Conservation (phyloP, 1,139 yeast genomes). For the Candida anutae region DNA sequence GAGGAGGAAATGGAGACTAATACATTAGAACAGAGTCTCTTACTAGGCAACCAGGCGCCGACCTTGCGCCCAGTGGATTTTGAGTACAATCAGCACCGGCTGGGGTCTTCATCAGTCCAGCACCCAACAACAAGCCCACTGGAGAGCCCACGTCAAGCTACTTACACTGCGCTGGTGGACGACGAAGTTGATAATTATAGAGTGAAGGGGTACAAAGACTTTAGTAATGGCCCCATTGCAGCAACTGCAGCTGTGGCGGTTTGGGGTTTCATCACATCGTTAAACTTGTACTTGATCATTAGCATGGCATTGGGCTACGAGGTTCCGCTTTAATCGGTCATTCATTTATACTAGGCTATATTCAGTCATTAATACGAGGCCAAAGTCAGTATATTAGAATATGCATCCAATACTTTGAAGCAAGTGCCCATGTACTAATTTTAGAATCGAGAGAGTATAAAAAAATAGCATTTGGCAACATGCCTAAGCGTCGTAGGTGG, state of each 20-base stretch:
- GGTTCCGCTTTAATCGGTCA: constrained; percentile 27
- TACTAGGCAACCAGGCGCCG: not conserved
- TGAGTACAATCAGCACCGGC: not conserved
- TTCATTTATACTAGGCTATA: no score
- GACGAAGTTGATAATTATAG: constrained; percentile 10
- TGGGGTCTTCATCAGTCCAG: not conserved
- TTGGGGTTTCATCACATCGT: constrained; percentile 46
- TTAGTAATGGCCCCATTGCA: constrained; percentile 45
- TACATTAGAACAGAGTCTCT: not conserved
- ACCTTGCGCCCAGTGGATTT: not conserved
- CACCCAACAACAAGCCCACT: not conserved
- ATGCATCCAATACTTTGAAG: no score
- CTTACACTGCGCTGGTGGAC: not conserved
- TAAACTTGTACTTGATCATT: constrained; percentile 43
- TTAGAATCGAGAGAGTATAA: no score
- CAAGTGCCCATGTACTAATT: no score
- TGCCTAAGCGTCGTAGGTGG: constrained; percentile 81
- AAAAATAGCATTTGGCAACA: no score
- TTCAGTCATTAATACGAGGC: no score
- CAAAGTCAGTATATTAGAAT: no score
- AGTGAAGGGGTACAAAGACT: constrained; percentile 38
- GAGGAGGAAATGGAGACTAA: constrained; percentile 15
- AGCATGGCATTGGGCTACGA: constrained; percentile 40
- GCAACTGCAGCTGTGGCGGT: constrained; percentile 36
- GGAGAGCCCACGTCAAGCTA: not conserved